phyloP scores from a whole-genome alignment of 306 rosid genomes.

The Dalbergia oliveri region DNA sequence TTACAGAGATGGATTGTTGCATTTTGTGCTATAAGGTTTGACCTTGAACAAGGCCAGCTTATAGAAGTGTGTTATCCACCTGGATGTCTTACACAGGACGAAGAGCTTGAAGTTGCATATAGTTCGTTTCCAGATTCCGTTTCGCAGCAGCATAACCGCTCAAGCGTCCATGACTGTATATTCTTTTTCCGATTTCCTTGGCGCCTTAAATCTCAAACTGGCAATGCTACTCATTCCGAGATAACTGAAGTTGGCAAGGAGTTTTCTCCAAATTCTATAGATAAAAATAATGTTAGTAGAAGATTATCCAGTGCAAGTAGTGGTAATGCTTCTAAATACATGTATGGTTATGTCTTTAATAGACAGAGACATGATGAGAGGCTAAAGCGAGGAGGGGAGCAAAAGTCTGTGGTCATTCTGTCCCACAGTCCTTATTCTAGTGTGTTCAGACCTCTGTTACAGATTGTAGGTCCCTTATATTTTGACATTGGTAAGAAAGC shows the following conservation, averaged over 20 bases:
- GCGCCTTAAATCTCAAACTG: conserved; percentile 49
- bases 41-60: conserved; percentile 86
- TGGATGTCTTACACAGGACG: conserved; percentile 70
- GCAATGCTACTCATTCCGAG: conserved; percentile 54
- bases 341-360: conserved; percentile 88
- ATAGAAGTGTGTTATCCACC: conserved; percentile 86
- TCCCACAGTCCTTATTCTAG: conserved; percentile 77
- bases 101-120: conserved; percentile 81
- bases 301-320: conserved; percentile 47
- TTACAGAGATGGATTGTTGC: conserved; percentile 78
- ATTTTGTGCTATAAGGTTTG: conserved; percentile 79
- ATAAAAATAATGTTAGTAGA: conserved; percentile 47
- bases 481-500: conserved; percentile 89
- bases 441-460: conserved; percentile 84
- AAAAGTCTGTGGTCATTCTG: conserved; percentile 85
- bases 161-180: conserved; percentile 78
- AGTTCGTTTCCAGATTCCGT: conserved; percentile 85
- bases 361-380: conserved; percentile 96
- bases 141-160: conserved; percentile 79
- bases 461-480: conserved; percentile 86
- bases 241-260: conserved; percentile 53
- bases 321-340: conserved; percentile 57
- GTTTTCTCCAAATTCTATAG: conserved; percentile 47
- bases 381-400: conserved; percentile 90
- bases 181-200: conserved; percentile 81